A percentile compares a stretch with the other conserved stretches of the same genome.
phyloP scores from a whole-genome alignment of 352 stramenopile genomes.

The Phytophthora agathidicida region DNA sequence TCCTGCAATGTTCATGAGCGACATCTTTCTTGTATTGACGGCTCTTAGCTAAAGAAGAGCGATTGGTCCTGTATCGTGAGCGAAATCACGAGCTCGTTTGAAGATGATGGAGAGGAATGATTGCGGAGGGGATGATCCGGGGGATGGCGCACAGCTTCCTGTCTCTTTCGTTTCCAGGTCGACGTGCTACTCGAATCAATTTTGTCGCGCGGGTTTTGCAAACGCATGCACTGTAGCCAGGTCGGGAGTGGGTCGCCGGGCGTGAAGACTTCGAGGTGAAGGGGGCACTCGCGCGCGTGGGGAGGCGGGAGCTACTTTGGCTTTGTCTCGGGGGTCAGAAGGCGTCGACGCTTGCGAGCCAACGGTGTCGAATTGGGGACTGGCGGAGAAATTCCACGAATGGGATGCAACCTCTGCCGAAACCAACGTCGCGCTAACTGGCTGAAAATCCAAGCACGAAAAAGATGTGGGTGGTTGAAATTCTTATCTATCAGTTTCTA shows the following conservation, averaged over 20 bases:
- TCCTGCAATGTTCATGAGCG: conserved; percentile 92
- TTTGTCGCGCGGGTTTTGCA: conserved; percentile 77
- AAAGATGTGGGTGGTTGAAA: conserved; percentile 7
- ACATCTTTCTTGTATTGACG: conserved; percentile 54
- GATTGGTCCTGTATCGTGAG: conserved; percentile 42
- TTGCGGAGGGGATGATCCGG: conserved; percentile 42
- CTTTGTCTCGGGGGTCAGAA: conserved; percentile 1
- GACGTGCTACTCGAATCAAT: conserved; percentile 78
- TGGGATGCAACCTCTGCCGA: neutral
- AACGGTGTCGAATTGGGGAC: conserved; percentile 41
- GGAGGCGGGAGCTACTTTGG: neutral
- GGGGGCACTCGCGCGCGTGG: neutral
- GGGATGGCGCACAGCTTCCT: conserved; percentile 44
- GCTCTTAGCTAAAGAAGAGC: conserved; percentile 44
- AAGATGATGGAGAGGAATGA: conserved; percentile 32
- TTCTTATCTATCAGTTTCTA: neutral
- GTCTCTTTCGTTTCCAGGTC: conserved; percentile 84
- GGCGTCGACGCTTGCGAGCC: conserved; percentile 34
- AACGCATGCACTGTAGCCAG: conserved; percentile 86
- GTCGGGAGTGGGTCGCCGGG: conserved; percentile 32
- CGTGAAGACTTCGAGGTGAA: conserved; percentile 17
- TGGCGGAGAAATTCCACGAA: conserved; percentile 18
- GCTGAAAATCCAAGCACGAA: conserved; percentile 10
- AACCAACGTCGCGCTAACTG: conserved; percentile 20
- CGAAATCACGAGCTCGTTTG: conserved; percentile 34